Conservation (phyloP, 768 basidiomycete genomes). For the Porphyrellus cyaneotinctus region DNA sequence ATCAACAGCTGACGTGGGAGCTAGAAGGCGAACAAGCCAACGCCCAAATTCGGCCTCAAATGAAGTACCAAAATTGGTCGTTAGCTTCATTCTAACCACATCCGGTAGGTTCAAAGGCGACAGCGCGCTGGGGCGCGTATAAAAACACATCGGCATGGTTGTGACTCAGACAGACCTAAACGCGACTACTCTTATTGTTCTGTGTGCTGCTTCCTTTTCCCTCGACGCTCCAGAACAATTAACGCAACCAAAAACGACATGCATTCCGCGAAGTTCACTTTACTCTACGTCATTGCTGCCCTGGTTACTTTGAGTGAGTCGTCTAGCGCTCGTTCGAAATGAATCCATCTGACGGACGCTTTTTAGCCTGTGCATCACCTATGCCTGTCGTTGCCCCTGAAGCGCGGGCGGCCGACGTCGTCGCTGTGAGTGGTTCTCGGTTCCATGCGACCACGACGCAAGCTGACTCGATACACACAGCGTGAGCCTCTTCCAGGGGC, state of each 20-base stretch:
- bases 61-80: slow-evolving; percentile 17
- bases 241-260: slow-evolving; percentile 24
- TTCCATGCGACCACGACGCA: background rate
- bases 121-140: slow-evolving; percentile 15
- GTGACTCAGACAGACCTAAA: slow-evolving; percentile 20
- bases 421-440: slow-evolving; percentile 12
- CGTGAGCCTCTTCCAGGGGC: slow-evolving; percentile 9
- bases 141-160: slow-evolving; percentile 14
- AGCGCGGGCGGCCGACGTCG: slow-evolving; percentile 5
- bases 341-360: background rate
- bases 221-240: slow-evolving; percentile 26
- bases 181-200: slow-evolving; percentile 33
- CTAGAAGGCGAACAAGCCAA: slow-evolving; percentile 22
- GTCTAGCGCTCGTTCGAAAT: background rate
- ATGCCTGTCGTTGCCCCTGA: slow-evolving; percentile 18
- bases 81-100: slow-evolving; percentile 18
- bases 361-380: slow-evolving; percentile 28
- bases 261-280: slow-evolving; percentile 23
- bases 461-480: slow-evolving; percentile 5
- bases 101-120: slow-evolving; percentile 27
- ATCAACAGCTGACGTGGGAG: background rate
- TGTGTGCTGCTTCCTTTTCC: slow-evolving; percentile 1
- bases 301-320: slow-evolving; percentile 26
- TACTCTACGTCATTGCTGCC: slow-evolving; percentile 29
- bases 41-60: slow-evolving; percentile 28